Evolutionary conservation across 768 basidiomycete genomes (phyloP), one percentile per base, ranked within the genome.

Genomic region (Collybia mongolica): DNA sequence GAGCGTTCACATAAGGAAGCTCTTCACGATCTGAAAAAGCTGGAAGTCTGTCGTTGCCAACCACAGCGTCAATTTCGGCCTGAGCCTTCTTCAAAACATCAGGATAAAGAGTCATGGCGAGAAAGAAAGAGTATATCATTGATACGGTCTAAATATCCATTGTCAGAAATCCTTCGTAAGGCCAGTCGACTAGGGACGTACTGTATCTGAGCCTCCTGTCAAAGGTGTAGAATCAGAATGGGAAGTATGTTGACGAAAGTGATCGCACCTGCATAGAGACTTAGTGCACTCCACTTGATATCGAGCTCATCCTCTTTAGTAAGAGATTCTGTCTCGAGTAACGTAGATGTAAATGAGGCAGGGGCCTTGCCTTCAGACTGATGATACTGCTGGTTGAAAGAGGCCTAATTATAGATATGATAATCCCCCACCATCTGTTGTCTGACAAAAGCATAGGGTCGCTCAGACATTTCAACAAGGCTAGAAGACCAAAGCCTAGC

Each of bases 261-360:
- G 3, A 26, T 26, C 7, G 24, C 24, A 26, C 24, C 24, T 26
- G 24, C 24, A 46, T 57, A 63, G 26, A 56, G 56, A 6, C 49
- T 42, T 0, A 20, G 60, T 41, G 54, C 65, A 11, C 73, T 71
- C 65, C 70, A 74, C 54, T 73, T 77, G 35, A 77, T 55, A 11
- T 63, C 51, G 19, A 77, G 69, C 23, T 72, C 71, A 36, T 73
- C 71, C 7, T 61, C 57, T n/a, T 63, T 65, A 35, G 71, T 51
- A 1, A 62, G 59, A 29, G 58, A 56, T 3, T 23, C 23, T 43
- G 59, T 66, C 19, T 69, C 60, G 8, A 79, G 63, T 44, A 74
- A 60, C 14, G 63, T 62, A 8, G 76, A 75, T 2, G 70, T 70
- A 53, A 76, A 78, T 8, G 74, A 80, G 19, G 68, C 60, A 8